Base-by-base conservation (phyloP, 805 yeast genomes). In the Millerago galiae region DNA sequence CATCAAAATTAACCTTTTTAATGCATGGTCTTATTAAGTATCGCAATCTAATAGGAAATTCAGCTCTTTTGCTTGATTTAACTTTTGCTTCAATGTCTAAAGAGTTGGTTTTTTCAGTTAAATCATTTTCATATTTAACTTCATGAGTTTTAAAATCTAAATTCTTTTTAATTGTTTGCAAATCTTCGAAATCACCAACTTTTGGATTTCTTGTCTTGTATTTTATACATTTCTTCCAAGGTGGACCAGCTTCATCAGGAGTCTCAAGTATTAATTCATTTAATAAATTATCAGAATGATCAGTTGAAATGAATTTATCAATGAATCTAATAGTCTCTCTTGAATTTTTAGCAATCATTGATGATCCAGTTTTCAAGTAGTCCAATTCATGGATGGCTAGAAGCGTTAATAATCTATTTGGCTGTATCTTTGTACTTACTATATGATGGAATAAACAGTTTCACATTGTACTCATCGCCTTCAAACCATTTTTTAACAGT, bases 401-500 rank as follows among this genome's bases (percentile, higher is more conserved):
- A n/a, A 26, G 9, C 10, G 42, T 41, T 35, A 35, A 37, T 34
- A 35, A 13, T n/a, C 17, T 13, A 7, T 7, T 29, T 7, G 7
- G 32, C 9, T n/a, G 16, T n/a, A 1, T 13, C 8, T 7, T n/a
- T 2, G 18, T 13, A 49, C 52, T 34, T 30, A 49, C 52, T 71
- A 60, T 77, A 70, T 41, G 76, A 55, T 18, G 85, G 81, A 51
- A 83, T 62, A 60, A 63, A 70, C 42, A 79, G 57, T 47, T 61
- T 61, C 26, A 71, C 58, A 2, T 65, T 67, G 56, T 49, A 48
- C 28, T 51, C 44, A 8, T 51, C 46, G 5, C 66, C 53, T 38
- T 68, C 62, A 44, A 71, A 67, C 89, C 89, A 83, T 51, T 77
- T 63, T 55, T 77, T 77, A 53, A 83, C 68, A 52, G 77, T 78